Percentiles rank a stretch among this genome's conserved stretches.
Evolutionary conservation across 108 stramenopile genomes (phyloP).

Genomic region (Cyclostephanos tholiformis): DNA sequence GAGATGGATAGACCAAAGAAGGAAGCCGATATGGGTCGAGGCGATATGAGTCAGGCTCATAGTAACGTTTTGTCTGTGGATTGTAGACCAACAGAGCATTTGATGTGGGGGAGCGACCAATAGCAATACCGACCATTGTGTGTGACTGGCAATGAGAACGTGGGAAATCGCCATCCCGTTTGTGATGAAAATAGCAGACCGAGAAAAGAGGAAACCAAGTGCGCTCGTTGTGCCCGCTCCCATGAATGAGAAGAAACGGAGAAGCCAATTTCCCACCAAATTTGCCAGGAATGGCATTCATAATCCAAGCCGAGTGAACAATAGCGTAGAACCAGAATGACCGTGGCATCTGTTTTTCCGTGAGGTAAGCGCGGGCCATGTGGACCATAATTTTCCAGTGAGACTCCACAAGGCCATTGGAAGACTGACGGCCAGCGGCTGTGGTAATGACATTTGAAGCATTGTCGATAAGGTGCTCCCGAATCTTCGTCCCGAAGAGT

Average conservation of each 20-base stretch:
- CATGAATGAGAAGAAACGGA: neutral
- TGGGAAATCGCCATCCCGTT: too few species aligned
- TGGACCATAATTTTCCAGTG: neutral
- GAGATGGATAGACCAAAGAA: neutral
- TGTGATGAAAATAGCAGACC: too few species aligned
- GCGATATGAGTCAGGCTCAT: neutral
- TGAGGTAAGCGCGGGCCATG: too few species aligned
- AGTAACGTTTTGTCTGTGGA: neutral
- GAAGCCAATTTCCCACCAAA: neutral
- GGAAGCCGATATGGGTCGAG: neutral
- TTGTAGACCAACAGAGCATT: slow-evolving; percentile 1
- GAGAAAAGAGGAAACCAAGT: neutral
- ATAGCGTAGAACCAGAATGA: too few species aligned
- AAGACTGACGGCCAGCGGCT: neutral
- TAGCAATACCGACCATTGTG: too few species aligned
- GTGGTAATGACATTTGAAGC: too few species aligned
- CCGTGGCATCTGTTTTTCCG: too few species aligned
- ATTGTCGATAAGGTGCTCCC: too few species aligned
- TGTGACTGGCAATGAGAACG: too few species aligned
- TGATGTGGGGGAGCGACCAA: neutral
- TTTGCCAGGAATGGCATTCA: neutral
- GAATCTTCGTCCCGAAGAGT: too few species aligned
- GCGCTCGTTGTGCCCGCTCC: neutral
- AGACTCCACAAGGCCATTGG: neutral
- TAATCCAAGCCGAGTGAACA: neutral